Conservation (phyloP, 139 green algal species). For the Nannochloris sp. region DNA sequence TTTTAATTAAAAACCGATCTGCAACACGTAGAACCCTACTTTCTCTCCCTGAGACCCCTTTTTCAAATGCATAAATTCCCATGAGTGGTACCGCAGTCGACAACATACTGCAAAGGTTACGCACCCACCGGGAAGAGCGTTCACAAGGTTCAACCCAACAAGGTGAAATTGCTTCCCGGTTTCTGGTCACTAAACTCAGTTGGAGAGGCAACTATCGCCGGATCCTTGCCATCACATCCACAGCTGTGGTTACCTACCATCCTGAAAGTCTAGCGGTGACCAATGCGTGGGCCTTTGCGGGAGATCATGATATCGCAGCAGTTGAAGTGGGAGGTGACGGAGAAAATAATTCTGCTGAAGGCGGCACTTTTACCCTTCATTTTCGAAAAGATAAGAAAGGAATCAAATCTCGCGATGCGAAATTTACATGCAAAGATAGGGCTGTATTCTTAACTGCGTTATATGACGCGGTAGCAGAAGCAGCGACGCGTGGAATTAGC, state of each 20-base stretch:
- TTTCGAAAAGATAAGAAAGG: conserved; percentile 57
- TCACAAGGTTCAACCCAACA: not conserved
- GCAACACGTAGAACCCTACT: too few relatives aligned
- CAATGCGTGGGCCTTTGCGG: conserved; percentile 66
- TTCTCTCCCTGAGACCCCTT: too few relatives aligned
- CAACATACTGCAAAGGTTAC: not conserved
- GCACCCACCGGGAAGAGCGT: not conserved
- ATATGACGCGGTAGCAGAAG: conserved; percentile 49
- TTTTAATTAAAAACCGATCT: too few relatives aligned
- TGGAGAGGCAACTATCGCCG: conserved; percentile 75
- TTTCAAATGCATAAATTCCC: not conserved
- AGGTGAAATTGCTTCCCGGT: conserved; percentile 31
- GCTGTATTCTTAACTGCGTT: conserved; percentile 62
- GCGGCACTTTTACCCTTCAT: conserved; percentile 55
- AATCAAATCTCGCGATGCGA: conserved; percentile 64
- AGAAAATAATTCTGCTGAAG: conserved; percentile 11
- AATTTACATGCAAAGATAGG: conserved; percentile 64
- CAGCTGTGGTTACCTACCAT: conserved; percentile 65
- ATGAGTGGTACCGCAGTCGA: conserved; percentile 13
- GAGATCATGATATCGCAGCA: conserved; percentile 42
- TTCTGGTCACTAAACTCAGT: conserved; percentile 65
- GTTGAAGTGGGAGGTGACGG: conserved; percentile 14
- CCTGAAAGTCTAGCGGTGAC: conserved; percentile 67
- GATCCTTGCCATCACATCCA: conserved; percentile 64
- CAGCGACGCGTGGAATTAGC: conserved; percentile 25